Evolutionary conservation across 139 green algal species (phyloP), one percentile per base, ranked within the genome.

Genomic region (Medakamo hakoo): DNA sequence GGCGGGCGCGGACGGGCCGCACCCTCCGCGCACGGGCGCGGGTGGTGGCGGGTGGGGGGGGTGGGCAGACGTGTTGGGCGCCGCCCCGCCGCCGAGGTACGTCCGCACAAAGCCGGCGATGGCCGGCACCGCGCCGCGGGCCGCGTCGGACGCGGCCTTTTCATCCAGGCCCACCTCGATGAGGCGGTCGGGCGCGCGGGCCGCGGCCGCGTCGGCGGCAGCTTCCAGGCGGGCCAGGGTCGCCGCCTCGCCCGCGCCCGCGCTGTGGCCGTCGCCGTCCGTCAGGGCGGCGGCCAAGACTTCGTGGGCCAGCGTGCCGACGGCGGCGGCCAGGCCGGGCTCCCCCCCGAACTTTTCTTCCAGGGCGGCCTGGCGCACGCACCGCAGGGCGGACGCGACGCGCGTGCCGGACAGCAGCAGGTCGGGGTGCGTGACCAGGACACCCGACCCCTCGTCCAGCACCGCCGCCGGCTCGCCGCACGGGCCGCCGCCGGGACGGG

Each of bases 371-470:
- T 82, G 74, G 19, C 85, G 84, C 1, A 62, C 22, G 67, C 85
- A 93, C 22, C 67, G 62, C 29, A 84, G 68, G 23, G 4, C 55
- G 22, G 14, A 9, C n/a, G n/a, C 55, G n/a, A 70, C 27, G 23
- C 64, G 24, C 23, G 64, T 70, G 29, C 64, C 64, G 3, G 27
- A 28, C 57, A 94, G 69, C 59, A 94, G 77, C 32, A 87, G 23
- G 60, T 94, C 84, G 18, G 86, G 86, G 67, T 89, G 83, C 67
- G 87, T 62, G 16, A 93, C 65, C 2, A 90, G 24, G 27, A 86
- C 57, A 3, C 82, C 84, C 25, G 27, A 23, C 21, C 65, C 48
- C 48, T 55, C 60, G 49, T 52, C 55, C 52, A 73, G 63, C 66
- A 69, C 3, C 4, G 25, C 27, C 28, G 18, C 28, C 9, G 19